These are phyloP conservation scores for Colletotrichum cuscutae DNA, from an alignment of 2,329 filamentous ascomycete species.

Conservation along the genomic window DNA sequence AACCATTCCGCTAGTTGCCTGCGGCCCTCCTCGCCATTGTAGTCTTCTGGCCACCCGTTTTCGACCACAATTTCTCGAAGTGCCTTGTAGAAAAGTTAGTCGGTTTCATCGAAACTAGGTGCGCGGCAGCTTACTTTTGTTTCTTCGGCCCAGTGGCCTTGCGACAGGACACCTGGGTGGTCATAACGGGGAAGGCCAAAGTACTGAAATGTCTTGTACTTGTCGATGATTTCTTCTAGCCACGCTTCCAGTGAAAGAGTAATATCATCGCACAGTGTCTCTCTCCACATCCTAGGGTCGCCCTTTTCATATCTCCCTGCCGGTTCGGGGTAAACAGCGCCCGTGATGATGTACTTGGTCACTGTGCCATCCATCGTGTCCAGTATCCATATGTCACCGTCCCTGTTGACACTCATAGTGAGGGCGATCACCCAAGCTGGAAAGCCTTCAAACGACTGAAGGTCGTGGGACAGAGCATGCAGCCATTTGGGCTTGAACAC, in stretches of 20 bases:
- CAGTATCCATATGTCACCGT: slow-evolving; percentile 9
- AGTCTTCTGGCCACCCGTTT: neutral
- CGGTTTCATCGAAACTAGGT: no score
- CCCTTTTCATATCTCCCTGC: neutral
- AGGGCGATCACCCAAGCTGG: neutral
- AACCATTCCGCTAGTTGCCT: neutral
- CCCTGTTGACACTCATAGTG: neutral
- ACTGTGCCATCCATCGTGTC: slow-evolving; percentile 21
- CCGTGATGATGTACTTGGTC: slow-evolving; percentile 21
- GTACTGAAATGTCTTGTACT: neutral
- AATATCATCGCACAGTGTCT: neutral
- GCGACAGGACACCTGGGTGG: neutral
- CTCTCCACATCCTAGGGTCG: slow-evolving; percentile 4
- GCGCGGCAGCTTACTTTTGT: neutral
- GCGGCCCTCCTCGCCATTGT: neutral
- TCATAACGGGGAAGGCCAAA: neutral
- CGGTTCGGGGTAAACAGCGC: neutral
- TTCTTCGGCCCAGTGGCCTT: neutral
- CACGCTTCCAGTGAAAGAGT: neutral
- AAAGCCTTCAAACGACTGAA: neutral
- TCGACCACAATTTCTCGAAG: neutral
- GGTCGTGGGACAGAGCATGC: neutral
- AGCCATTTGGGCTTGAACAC: slow-evolving; percentile 7
- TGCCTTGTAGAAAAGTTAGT: neutral
- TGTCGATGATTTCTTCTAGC: neutral